Percentiles rank a stretch among this genome's conserved stretches.
Evolutionary conservation across 106 monocot genomes (phyloP).

Genomic region (Dendrobium officinale): DNA sequence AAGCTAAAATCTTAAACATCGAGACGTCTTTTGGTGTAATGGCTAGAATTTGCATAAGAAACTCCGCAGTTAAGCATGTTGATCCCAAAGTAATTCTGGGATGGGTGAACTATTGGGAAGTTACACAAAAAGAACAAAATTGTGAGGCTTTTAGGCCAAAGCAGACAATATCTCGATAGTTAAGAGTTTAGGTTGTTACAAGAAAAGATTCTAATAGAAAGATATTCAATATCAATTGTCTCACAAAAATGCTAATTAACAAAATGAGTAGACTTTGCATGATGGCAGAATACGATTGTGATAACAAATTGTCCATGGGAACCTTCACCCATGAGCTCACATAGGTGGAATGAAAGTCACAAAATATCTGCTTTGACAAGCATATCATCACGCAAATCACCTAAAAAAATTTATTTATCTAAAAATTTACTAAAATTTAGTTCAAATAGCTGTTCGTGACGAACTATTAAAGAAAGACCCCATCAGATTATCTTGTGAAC

Average conservation of each 20-base stretch:
- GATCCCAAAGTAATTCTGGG: no score
- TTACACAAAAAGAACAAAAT: no score
- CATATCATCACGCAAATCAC: constrained; percentile 17
- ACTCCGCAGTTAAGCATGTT: no score
- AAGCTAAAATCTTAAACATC: no score
- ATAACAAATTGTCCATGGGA: constrained; percentile 41
- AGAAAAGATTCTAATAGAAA: constrained; percentile 73
- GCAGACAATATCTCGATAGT: no score
- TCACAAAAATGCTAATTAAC: constrained; percentile 35
- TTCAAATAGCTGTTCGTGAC: constrained; percentile 16
- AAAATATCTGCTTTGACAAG: constrained; percentile 6
- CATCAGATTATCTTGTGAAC: constrained; percentile 17
- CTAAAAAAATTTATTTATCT: constrained; percentile 10
- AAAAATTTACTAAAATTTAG: constrained; percentile 27
- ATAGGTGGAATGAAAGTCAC: constrained; percentile 9
- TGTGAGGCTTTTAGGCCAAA: no score
- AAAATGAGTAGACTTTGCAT: constrained; percentile 13
- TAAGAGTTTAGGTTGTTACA: no score
- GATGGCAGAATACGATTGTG: constrained; percentile 22
- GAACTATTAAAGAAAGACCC: constrained; percentile 17
- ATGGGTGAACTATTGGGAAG: no score
- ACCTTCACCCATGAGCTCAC: no score
- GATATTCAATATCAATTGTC: constrained; percentile 54
- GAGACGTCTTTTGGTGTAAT: no score
- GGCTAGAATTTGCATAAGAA: no score